Conservation (phyloP, 2,329 filamentous ascomycete species). For the Penicillium sp. region DNA sequence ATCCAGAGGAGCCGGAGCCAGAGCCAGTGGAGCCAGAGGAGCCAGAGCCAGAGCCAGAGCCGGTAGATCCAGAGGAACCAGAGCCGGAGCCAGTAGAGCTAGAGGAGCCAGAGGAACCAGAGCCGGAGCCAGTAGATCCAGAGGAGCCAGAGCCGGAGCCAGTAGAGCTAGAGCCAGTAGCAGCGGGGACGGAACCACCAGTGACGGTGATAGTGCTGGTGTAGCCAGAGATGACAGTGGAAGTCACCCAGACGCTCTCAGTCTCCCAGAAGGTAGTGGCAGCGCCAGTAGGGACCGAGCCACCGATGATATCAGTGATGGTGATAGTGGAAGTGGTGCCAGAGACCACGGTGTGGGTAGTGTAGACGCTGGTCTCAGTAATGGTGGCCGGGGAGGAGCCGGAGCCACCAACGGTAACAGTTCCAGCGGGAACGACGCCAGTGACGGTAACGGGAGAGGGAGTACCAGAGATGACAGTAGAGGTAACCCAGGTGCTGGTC, state of each 20-base stretch:
- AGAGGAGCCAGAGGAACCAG: slow-evolving; percentile 3
- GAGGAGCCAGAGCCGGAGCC: slow-evolving; percentile 2
- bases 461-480: slow-evolving; percentile 8
- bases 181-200: slow-evolving; percentile 1
- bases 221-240: slow-evolving; percentile 7
- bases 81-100: slow-evolving; percentile 6
- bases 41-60: no score
- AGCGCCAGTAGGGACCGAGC: background rate
- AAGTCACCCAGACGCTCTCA: slow-evolving; percentile 5
- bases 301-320: no score
- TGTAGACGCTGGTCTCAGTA: background rate
- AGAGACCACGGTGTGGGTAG: slow-evolving; percentile 5
- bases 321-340: slow-evolving; percentile 8
- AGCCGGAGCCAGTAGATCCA: background rate
- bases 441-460: background rate
- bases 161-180: slow-evolving; percentile 7
- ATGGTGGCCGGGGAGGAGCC: background rate
- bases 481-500: slow-evolving; percentile 13
- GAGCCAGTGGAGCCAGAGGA: background rate
- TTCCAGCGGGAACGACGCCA: background rate
- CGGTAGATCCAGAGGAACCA: background rate
- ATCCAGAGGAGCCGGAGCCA: slow-evolving; percentile 7
- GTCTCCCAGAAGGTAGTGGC: slow-evolving; percentile 11
- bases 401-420: no score
- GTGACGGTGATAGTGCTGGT: background rate